phyloP scores from a whole-genome alignment of 2,329 filamentous ascomycete species.

The Colletotrichum chrysophilum region DNA sequence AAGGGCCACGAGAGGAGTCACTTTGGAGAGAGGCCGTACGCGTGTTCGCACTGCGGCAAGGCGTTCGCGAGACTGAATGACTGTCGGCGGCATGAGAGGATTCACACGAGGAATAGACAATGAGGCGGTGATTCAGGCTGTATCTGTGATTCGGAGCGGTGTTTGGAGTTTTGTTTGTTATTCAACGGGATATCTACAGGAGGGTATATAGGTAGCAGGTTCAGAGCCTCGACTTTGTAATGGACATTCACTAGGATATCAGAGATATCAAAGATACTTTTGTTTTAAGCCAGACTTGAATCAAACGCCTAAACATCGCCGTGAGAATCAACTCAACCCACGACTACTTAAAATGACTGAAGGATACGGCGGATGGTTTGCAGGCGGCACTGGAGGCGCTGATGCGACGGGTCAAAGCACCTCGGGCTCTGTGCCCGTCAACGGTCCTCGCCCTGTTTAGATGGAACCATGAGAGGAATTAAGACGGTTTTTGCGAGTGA shows the following conservation, averaged over 20 bases:
- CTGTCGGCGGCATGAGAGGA: conserved; percentile 36
- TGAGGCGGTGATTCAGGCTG: background rate
- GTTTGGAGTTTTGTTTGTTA: background rate
- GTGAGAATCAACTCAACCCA: no score
- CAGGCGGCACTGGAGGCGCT: background rate
- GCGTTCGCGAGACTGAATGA: conserved; percentile 38
- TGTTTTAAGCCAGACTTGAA: background rate
- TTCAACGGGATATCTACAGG: background rate
- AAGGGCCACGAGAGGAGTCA: conserved; percentile 40
- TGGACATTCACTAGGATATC: background rate
- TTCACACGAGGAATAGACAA: conserved; percentile 14
- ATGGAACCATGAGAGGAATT: background rate
- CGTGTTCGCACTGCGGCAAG: conserved; percentile 34
- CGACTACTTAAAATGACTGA: no score
- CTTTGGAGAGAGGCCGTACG: conserved; percentile 34
- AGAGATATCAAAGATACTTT: background rate
- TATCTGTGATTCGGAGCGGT: background rate
- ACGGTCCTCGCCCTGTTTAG: background rate
- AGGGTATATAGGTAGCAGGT: background rate
- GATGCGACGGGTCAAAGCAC: background rate
- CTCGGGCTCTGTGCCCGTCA: background rate
- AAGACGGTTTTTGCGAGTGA: background rate
- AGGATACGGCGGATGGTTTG: background rate
- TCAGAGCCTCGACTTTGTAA: background rate
- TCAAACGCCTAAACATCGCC: no score